Evolutionary conservation across 352 stramenopile genomes (phyloP), one percentile per base, ranked within the genome.

Genomic region (Pythium aquatile): DNA sequence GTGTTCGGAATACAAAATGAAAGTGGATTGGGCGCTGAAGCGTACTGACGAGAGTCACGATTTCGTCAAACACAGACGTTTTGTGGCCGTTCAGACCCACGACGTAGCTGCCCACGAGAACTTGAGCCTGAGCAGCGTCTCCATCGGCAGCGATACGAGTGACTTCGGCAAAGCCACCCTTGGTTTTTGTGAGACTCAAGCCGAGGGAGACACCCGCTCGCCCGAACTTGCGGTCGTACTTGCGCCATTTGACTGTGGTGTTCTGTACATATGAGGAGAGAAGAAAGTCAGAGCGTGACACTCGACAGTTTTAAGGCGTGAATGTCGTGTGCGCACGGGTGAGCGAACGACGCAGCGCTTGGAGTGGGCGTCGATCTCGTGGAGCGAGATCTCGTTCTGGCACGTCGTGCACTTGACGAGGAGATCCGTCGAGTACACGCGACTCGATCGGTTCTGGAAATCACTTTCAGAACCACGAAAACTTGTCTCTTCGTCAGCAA

Each of bases 341-440:
- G 76, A 39, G 29, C 61, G 70, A 24, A 90, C 65, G n/a, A 73
- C 67, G 55, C 86, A 94, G 20, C 54, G 51, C 56, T 79, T 79
- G 1, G 83, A 94, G 59, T 94, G 86, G 1, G 61, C 58, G 66
- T 93, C 73, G 42, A 94, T 59, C 13, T 81, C 55, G 14, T 84
- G 64, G 6, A 93, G 61, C 1, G 73, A 37, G 0, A 92, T 68
- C 37, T 77, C 61, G 17, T 58, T 72, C 29, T 74, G 69, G 62
- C 83, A 94, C 10, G 78, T 90, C 40, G 79, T 94, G 70, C 86
- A 93, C 61, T 92, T 92, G 56, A 90, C 74, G 16, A 64, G 63
- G 11, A 83, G 32, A 29, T 58, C 59, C 0, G 49, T 59, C 28
- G 49, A 65, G 33, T 58, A 58, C 28, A 58, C 48, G 49, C 59